A percentile compares a stretch with the other conserved stretches of the same genome.
phyloP scores from a whole-genome alignment of 164 flowering plant genomes.

The Nelumbo lutea region DNA sequence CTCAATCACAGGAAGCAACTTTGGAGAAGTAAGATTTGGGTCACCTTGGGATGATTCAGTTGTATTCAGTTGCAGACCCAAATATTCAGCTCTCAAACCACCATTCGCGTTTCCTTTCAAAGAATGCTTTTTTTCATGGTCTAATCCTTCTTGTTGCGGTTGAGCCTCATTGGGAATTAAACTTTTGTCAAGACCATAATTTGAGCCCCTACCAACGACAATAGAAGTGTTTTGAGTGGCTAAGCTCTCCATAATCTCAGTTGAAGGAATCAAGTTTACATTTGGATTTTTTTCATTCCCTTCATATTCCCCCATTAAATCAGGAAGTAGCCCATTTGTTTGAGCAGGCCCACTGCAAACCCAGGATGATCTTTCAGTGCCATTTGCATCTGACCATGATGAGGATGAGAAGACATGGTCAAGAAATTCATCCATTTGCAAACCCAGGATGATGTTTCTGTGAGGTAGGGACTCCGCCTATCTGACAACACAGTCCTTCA shows the following conservation, averaged over 20 bases:
- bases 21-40: slow-evolving; percentile 8
- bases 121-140: slow-evolving; percentile 8
- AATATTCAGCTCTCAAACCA: slow-evolving; percentile 10
- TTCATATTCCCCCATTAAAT: slow-evolving; percentile 10
- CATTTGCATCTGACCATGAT: slow-evolving; percentile 24
- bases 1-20: slow-evolving; percentile 9
- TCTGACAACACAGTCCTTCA: not conserved
- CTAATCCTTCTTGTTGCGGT: slow-evolving; percentile 7
- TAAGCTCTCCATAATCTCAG: slow-evolving; percentile 9
- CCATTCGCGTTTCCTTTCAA: slow-evolving; percentile 9
- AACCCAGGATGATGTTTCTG: not conserved
- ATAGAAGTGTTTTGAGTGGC: slow-evolving; percentile 9
- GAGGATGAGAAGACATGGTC: slow-evolving; percentile 25
- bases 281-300: slow-evolving; percentile 14
- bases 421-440: slow-evolving; percentile 28
- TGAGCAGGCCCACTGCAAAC: slow-evolving; percentile 11
- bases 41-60: not conserved
- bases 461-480: not conserved
- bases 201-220: slow-evolving; percentile 13
- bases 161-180: slow-evolving; percentile 14
- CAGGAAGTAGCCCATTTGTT: slow-evolving; percentile 19
- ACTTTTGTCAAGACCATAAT: slow-evolving; percentile 16
- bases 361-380: slow-evolving; percentile 22
- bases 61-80: slow-evolving; percentile 13
- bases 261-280: not conserved